A percentile compares a stretch with the other conserved stretches of the same genome.
Conservation (phyloP, 2,329 filamentous ascomycete genomes). For the Alternaria sp. region DNA sequence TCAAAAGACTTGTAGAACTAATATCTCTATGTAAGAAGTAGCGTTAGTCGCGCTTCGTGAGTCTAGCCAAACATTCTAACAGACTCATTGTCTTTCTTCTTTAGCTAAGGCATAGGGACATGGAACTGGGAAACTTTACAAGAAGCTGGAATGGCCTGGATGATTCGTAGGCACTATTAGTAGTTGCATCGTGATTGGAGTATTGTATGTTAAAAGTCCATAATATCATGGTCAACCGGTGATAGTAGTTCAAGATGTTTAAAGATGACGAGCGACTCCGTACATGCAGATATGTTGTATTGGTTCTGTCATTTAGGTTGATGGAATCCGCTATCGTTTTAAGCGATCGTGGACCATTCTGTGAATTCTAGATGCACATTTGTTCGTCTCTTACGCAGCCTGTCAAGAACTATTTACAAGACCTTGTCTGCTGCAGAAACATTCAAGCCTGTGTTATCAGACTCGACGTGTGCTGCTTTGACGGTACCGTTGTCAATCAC, state of each 20-base stretch:
- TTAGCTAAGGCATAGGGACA: neutral
- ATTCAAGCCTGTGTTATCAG: conserved; percentile 84
- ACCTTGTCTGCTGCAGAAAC: conserved; percentile 53
- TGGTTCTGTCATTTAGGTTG: neutral
- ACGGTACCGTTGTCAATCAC: conserved; percentile 87
- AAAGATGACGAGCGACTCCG: neutral
- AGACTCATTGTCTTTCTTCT: neutral
- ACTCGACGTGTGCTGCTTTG: conserved; percentile 81
- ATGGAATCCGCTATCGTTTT: neutral
- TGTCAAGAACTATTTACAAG: conserved; percentile 21
- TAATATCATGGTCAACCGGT: neutral
- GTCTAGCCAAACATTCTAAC: neutral
- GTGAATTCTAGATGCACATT: neutral
- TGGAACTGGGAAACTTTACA: neutral
- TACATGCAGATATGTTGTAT: neutral
- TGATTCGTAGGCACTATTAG: neutral
- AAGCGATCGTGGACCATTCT: neutral
- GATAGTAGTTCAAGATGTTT: neutral
- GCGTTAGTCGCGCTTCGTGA: neutral
- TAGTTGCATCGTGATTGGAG: neutral
- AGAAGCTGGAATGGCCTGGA: neutral
- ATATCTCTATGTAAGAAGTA: neutral
- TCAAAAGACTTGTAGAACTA: neutral
- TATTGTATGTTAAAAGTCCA: neutral
- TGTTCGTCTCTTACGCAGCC: neutral